phyloP scores from a whole-genome alignment of 768 basidiomycete genomes.

The Coprinellus aureogranulatus region DNA sequence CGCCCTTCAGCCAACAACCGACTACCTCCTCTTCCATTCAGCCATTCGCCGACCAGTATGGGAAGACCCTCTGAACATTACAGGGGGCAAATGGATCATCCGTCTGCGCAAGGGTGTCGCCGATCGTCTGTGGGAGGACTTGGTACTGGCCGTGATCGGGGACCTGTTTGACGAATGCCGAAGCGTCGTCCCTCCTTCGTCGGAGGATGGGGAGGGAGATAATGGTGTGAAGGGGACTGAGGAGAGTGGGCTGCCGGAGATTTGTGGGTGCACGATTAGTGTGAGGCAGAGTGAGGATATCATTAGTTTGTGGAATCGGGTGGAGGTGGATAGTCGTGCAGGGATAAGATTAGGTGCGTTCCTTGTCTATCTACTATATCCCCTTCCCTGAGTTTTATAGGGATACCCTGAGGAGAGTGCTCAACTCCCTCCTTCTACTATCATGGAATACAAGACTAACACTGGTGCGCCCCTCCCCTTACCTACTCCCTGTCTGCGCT shows the following conservation, averaged over 20 bases:
- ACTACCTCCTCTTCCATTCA: slow-evolving; percentile 89
- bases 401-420: slow-evolving; percentile 73
- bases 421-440: slow-evolving; percentile 75
- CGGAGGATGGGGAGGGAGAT: slow-evolving; percentile 27
- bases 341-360: slow-evolving; percentile 79
- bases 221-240: slow-evolving; percentile 35
- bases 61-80: slow-evolving; percentile 88
- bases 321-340: slow-evolving; percentile 72
- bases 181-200: slow-evolving; percentile 21
- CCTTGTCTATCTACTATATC: neutral
- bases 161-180: slow-evolving; percentile 82
- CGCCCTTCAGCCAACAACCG: slow-evolving; percentile 81
- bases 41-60: slow-evolving; percentile 87
- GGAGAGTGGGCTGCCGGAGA: slow-evolving; percentile 66
- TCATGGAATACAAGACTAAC: slow-evolving; percentile 95
- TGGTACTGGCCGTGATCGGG: slow-evolving; percentile 82
- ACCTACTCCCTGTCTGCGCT: neutral
- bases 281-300: slow-evolving; percentile 94
- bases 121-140: slow-evolving; percentile 89
- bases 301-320: slow-evolving; percentile 86
- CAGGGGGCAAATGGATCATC: slow-evolving; percentile 94
- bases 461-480: slow-evolving; percentile 51
- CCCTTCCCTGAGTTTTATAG: slow-evolving; percentile 34
- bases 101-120: slow-evolving; percentile 88
- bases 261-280: slow-evolving; percentile 94